Evolutionary conservation across 768 basidiomycete species (phyloP), one percentile per base, ranked within the genome.

Genomic region (Panaeolus papilionaceus): DNA sequence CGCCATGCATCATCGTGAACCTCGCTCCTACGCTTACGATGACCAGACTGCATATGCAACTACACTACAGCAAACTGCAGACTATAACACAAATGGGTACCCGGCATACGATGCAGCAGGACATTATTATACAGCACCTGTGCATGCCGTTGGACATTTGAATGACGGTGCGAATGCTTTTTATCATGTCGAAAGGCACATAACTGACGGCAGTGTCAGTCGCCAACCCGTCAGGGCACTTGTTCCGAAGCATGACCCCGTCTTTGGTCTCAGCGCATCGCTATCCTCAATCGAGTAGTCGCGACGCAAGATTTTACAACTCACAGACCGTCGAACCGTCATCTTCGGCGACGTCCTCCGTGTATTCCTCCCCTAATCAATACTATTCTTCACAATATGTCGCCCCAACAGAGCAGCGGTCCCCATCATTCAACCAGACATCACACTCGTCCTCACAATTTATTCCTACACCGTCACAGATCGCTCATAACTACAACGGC

Each of bases 1-100:
- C 72, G 71, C 67, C 70, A 83, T 83, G 82, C 79, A 84, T 64
- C 79, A 77, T 63, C 76, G 79, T 47, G 78, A 82, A 68, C 71
- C 79, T 68, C 84, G 82, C 61, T 72, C 79, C 47, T 84, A 82
- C 71, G 68, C 81, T 38, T 85, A 82, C 20, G 83, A 83, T 62
- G 80, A 80, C 68, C 76, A 58, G 76, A 67, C 73, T 66, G 63
- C 33, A 7, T 58, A 58, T 12, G 54, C 54, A 16, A 58, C 54
- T 7, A 4, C 28, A 2, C 26, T 37, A 37, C 26, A 58, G 14
- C 54, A 77, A 63, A 69, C 68, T 66, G 70, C 69, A 47, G 76
- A 80, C 64, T 81, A 78, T 71, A 45, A 75, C 16, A 58, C 73
- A 23, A 69, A 77, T 63, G 73, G 73, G 42, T 80, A 81, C 73